A percentile compares a stretch with the other conserved stretches of the same genome.
These are phyloP conservation scores for Myxozyma monticola DNA, from an alignment of 805 yeast genomes.

Conservation along the genomic window DNA sequence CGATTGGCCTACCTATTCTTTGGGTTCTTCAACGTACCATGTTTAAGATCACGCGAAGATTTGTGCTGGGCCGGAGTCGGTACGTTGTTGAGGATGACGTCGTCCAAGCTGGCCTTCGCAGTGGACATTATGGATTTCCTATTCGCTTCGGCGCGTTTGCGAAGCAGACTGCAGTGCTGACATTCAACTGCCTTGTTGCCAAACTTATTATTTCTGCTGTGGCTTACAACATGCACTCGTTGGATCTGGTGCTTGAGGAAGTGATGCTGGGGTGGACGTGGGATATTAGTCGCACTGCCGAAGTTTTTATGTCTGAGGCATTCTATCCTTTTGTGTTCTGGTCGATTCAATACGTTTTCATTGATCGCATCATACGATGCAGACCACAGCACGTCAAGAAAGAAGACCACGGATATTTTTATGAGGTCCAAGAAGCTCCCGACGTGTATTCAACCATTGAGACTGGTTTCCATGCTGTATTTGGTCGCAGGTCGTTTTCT, in stretches of 20 bases:
- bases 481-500: too few species aligned
- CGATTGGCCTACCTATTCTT: conserved; percentile 16
- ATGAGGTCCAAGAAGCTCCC: too few species aligned
- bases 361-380: conserved; percentile 17
- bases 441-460: too few species aligned
- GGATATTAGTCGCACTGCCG: conserved; percentile 19
- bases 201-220: not conserved
- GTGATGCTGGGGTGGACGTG: conserved; percentile 17
- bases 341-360: conserved; percentile 8
- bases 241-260: not conserved
- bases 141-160: too few species aligned
- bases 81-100: too few species aligned
- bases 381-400: too few species aligned
- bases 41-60: too few species aligned
- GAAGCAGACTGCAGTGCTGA: conserved; percentile 17
- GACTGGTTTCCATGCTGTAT: too few species aligned
- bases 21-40: not conserved
- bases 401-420: too few species aligned
- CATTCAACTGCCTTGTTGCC: conserved; percentile 5
- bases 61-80: too few species aligned
- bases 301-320: conserved; percentile 2
- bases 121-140: too few species aligned
- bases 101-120: too few species aligned
- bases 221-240: not conserved
- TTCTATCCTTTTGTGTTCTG: conserved; percentile 19